Base-by-base conservation (phyloP, 257 asterid species). In the Apocynum venetum region DNA sequence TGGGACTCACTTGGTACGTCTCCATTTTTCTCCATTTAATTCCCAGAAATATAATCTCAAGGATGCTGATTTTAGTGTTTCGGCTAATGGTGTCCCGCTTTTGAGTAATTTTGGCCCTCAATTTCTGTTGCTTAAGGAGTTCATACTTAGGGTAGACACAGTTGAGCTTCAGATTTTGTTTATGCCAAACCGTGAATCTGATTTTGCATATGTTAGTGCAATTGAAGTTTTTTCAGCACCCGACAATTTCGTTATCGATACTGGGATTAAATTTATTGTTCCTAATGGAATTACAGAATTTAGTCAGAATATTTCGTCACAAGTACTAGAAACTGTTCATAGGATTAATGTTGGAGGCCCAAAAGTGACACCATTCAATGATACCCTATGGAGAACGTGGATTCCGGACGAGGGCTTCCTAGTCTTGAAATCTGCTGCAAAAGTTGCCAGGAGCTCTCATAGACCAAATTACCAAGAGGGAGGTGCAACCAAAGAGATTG, bases 381-480 rank as follows among this genome's bases (percentile, higher is more conserved):
- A 92, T 68, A 88, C 96, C 53, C 92, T 92, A 35, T 91, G 97
- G 97, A 85, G 97, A 52, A 84, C 80, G 68, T 92, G 97, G 96
- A 73, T 88, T 41, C 95, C 97, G 2, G 97, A 92, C 81, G 90
- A 83, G 11, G 93, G 80, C 60, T 92, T 83, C 78, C 90, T 92
- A 25, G 88, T 86, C 69, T 57, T 92, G 61, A 88, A 89, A 86
- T 86, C 96, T 41, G 92, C 96, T 76, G 95, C 95, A n/a, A 88
- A 81, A 77, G 52, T 81, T 63, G 96, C 91, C 49, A 35, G 61
- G 36, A 88, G 91, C 20, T 75, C 76, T 59, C 80, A 84, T 76
- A 87, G 81, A 3, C 97, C 97, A 0, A 81, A 88, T 57, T 92
- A 89, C 79, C 90, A 85, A 59, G 84, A 67, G 0, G 97, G 97